These are phyloP conservation scores for Xylaria sp. DNA, from an alignment of 2,329 filamentous ascomycete species.

Conservation along the genomic window DNA sequence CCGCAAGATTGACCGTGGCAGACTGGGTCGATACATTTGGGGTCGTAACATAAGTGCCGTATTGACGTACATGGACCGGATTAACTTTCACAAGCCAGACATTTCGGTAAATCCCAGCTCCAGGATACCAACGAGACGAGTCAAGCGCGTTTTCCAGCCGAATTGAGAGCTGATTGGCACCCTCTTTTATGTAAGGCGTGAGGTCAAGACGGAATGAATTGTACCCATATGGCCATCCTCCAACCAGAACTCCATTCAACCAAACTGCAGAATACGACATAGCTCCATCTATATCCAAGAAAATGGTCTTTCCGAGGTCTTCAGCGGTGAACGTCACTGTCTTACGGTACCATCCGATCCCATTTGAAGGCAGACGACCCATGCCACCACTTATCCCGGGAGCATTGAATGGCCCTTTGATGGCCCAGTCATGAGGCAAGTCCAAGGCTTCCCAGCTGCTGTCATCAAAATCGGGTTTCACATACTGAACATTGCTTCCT, in stretches of 20 bases:
- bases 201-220: constrained; percentile 63
- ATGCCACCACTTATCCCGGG: constrained; percentile 53
- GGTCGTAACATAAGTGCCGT: constrained; percentile 62
- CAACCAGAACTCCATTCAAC: constrained; percentile 62
- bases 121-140: constrained; percentile 65
- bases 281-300: constrained; percentile 58
- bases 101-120: constrained; percentile 64
- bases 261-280: constrained; percentile 65
- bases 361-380: constrained; percentile 61
- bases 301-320: constrained; percentile 42
- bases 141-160: constrained; percentile 62
- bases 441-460: constrained; percentile 53
- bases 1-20: constrained; percentile 57
- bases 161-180: constrained; percentile 60
- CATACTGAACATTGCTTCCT: constrained; percentile 45
- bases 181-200: constrained; percentile 55
- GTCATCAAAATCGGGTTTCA: constrained; percentile 47
- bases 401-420: constrained; percentile 54
- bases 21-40: constrained; percentile 56
- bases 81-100: constrained; percentile 64
- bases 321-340: constrained; percentile 46
- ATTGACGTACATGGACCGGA: constrained; percentile 60
- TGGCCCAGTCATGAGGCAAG: constrained; percentile 59
- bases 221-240: constrained; percentile 64
- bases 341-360: constrained; percentile 63